Conservation (phyloP, 129 eudicot genomes). For the Glebionis coronaria region DNA sequence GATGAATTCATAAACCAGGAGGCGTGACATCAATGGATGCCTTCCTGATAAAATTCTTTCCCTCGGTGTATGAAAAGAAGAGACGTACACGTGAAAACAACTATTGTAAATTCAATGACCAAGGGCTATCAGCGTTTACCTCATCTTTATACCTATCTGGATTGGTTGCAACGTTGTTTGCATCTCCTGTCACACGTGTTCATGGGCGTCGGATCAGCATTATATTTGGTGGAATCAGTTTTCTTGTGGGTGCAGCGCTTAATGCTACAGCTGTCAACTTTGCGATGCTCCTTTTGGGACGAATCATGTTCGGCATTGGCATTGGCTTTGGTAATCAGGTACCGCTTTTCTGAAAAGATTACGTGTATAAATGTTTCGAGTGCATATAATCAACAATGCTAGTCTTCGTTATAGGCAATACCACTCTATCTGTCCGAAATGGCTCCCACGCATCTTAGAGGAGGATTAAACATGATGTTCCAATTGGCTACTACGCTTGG, state of each 20-base stretch:
- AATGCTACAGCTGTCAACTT: conserved; percentile 61
- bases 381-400: not conserved
- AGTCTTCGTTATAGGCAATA: conserved; percentile 54
- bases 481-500: conserved; percentile 84
- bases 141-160: conserved; percentile 86
- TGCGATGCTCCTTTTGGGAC: conserved; percentile 70
- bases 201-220: conserved; percentile 80
- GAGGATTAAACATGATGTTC: conserved; percentile 86
- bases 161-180: conserved; percentile 59
- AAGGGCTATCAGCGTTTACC: conserved; percentile 81
- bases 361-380: no score
- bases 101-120: conserved; percentile 86
- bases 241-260: conserved; percentile 68
- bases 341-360: not conserved
- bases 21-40: conserved; percentile 97
- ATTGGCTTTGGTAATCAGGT: conserved; percentile 96
- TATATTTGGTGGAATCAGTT: conserved; percentile 63
- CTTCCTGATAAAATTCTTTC: conserved; percentile 65
- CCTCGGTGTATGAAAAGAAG: conserved; percentile 52
- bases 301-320: conserved; percentile 93
- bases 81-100: conserved; percentile 56
- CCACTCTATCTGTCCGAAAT: conserved; percentile 82
- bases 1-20: conserved; percentile 36
- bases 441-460: conserved; percentile 86
- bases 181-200: conserved; percentile 62